Evolutionary conservation across 2,329 filamentous ascomycete genomes (phyloP), one percentile per base, ranked within the genome.

Genomic region (Xylaria sp.): DNA sequence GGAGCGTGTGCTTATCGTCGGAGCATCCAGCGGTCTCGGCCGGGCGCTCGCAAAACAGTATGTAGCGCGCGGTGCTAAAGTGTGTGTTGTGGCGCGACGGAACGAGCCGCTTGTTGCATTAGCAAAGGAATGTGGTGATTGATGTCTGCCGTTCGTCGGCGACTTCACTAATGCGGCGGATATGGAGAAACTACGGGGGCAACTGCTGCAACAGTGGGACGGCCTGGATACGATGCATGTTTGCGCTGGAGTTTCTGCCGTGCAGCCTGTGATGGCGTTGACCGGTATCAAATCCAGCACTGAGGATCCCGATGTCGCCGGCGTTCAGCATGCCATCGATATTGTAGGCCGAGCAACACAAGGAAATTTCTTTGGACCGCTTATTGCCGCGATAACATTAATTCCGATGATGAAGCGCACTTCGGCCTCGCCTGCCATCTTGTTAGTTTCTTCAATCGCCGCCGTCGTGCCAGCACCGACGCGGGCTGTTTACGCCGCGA

Each of bases 1-100:
- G 36, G 77, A 79, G 60, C 76, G 77, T 11, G 75, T 79, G 25
- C 69, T 77, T 15, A 67, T 79, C 31, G 68, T 79, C 58, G 77
- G 77, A 5, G 77, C 77, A 1, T 79, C 77, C 1, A 77, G 77
- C 61, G 77, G 77, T 31, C 72, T 78, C n/a, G 77, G 77, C 7
- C 72, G 72, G 27, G 64, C 72, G 13, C 56, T 76, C n/a, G 73
- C 73, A 5, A 72, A 67, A 50, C 71, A 67, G 22, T 79, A 79
- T 57, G 73, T 74, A 1, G 69, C 69, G 7, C 76, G 76, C 20
- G 74, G 73, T 20, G 75, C 76, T 3, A 59, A 61, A 42, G 67
- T 78, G 3, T 79, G 76, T 51, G 67, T 73, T 44, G 75, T 78
- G n/a, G 76, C 76, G 0, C 67, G 77, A 4, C 71, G 77, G 2